These are phyloP conservation scores for Urostyla sp. DNA, from an alignment of 73 alveolate genomes.

Conservation along the genomic window DNA sequence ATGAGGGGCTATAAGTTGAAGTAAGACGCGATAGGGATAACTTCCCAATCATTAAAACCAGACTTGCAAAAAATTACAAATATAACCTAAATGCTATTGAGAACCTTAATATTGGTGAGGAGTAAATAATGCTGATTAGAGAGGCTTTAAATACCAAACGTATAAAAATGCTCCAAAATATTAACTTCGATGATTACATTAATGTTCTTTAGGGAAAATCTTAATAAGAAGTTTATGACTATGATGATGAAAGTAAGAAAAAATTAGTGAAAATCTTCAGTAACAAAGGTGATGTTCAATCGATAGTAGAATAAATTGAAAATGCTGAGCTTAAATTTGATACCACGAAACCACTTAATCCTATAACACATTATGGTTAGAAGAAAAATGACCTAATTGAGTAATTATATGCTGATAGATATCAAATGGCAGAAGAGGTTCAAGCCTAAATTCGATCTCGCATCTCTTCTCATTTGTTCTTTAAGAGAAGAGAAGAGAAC, in stretches of 20 bases:
- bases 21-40: conserved; percentile 56
- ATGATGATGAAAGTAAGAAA: conserved; percentile 1
- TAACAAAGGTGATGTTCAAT: background rate
- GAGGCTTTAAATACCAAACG: no score
- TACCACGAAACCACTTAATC: background rate
- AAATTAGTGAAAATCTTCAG: no score
- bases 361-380: no score
- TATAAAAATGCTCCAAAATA: no score
- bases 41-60: conserved; percentile 50
- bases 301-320: background rate
- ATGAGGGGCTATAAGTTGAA: conserved; percentile 29
- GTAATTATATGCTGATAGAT: no score
- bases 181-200: no score
- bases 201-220: no score
- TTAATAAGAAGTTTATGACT: conserved; percentile 8
- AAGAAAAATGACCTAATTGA: no score
- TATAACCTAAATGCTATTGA: conserved; percentile 32
- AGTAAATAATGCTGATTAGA: no score
- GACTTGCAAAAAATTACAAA: conserved; percentile 31
- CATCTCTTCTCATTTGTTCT: background rate
- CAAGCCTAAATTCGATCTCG: no score
- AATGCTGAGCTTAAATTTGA: background rate
- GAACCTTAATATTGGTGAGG: conserved; percentile 16
- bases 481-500: conserved; percentile 2
- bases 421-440: no score